Evolutionary conservation across 495 filamentous ascomycete species (phyloP), one percentile per base, ranked within the genome.

Genomic region (Aspergillus affinis): DNA sequence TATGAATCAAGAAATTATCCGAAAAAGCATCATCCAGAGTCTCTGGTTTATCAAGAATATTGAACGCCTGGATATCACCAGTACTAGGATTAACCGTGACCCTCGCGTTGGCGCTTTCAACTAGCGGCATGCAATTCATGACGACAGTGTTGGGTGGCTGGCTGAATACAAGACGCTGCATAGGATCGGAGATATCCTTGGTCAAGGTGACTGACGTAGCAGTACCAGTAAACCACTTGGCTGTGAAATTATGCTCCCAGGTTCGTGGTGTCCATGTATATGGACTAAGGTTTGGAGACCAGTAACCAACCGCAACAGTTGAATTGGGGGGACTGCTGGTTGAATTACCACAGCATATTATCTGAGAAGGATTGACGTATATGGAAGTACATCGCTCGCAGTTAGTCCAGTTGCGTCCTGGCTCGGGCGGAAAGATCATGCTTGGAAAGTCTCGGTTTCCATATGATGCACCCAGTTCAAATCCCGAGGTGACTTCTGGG

Each of bases 331-430:
- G 57, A 50, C 61, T 65, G 19, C 63, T 52, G 27, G 50, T 73
- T 9, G 60, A 61, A 56, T 75, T 75, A 6, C 60, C 59, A 52
- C 73, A 77, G 46, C 75, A 75, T 26, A 54, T 47, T 3, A 77
- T 48, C 15, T 59, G 29, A 10, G 51, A 54, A 19, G 62, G 58
- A 18, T 66, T 65, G 20, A 57, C 61, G 23, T 72, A 73, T 1
- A 70, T 61, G 18, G 64, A 58, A 2, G 68, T 71, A 20, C 65
- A 69, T 0, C 52, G 53, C 6, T 30, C 47, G 20, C 66, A 69
- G 19, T 48, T 29, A 5, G 57, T 46, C n/a, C 4, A 23, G 20
- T 65, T 58, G 19, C 58, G 30, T 2, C 59, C 48, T 9, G 50
- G 27, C 27, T 55, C 32, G 19, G 56, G 12, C 1, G 59, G 63